Base-by-base conservation (phyloP, 106 monocot genomes). In the Xerophyta viscosa region DNA sequence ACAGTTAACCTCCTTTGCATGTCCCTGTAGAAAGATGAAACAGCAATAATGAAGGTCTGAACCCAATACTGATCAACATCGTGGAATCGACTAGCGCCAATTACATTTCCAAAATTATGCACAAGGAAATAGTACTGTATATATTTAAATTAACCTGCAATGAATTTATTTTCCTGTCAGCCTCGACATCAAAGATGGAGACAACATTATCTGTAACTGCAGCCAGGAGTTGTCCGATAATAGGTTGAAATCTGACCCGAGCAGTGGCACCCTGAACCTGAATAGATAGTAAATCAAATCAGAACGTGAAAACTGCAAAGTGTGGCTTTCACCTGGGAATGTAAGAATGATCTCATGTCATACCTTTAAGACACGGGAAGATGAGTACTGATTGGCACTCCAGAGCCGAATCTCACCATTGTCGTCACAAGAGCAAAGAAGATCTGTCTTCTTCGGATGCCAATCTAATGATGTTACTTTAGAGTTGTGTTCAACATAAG, bases 231-330 rank as follows among this genome's bases (percentile, higher is more conserved):
- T 84, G 87, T 36, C 93, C 93, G 58, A 70, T 59, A 48, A 77
- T 72, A 54, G 93, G 88, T 56, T 94, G 93, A 75, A 94, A 94
- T 50, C 93, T 84, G 8, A 94, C 93, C 67, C 81, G 77, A 22
- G 64, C 72, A 41, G 77, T 61, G 21, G 69, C 93, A 37, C 93
- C 88, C 88, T 94, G 67, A 24, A 29, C 31, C 37, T 65, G 21
- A 41, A n/a, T n/a, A n/a, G n/a, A n/a, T n/a, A 61, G 66, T 8
- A 41, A 48, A 10, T 44, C 25, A 37, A 15, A 41, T 18, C 44
- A 46, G 20, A n/a, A 46, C 20, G 1, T 1, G 7, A 46, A n/a
- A 18, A 3, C 46, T 46, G 19, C 13, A 6, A 1, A 13, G 8
- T 19, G 20, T 18, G 20, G 18, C 20, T 2, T 7, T 46, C 13